A percentile compares a stretch with the other conserved stretches of the same genome.
These are phyloP conservation scores for Mantamonas sphyraenae DNA, from an alignment of 78 protist genomes.

Conservation along the genomic window DNA sequence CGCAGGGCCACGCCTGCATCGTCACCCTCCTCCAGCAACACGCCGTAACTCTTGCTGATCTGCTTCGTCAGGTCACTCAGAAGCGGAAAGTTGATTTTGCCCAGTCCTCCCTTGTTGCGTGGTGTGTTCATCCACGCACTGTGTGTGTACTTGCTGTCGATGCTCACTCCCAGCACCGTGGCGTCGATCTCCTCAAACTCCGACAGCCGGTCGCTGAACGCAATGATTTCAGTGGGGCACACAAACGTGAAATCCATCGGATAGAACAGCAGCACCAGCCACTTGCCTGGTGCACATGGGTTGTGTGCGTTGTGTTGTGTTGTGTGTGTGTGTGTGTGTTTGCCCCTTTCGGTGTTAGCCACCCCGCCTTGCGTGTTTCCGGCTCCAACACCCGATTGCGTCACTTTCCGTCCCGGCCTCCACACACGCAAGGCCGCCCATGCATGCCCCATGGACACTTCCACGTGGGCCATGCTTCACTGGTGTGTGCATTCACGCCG, in stretches of 20 bases:
- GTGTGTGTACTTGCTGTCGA: conserved; percentile 44
- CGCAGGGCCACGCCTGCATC: conserved; percentile 67
- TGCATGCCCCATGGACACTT: too few relatives aligned
- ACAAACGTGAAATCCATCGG: conserved; percentile 68
- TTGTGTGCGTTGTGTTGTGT: too few relatives aligned
- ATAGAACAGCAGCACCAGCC: conserved; percentile 12
- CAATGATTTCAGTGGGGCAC: conserved; percentile 63
- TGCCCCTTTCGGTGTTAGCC: too few relatives aligned
- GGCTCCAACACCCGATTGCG: too few relatives aligned
- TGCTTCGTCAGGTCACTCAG: conserved; percentile 34
- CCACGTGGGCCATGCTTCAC: too few relatives aligned
- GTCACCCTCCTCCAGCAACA: conserved; percentile 23
- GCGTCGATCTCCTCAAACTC: conserved; percentile 37
- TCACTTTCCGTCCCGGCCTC: too few relatives aligned
- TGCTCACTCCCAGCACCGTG: conserved; percentile 24
- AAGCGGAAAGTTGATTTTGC: conserved; percentile 39
- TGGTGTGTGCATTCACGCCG: too few relatives aligned
- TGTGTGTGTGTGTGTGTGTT: too few relatives aligned
- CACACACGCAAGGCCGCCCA: too few relatives aligned
- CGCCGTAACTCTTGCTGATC: conserved; percentile 39
- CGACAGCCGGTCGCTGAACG: conserved; percentile 36
- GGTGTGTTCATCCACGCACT: conserved; percentile 53
- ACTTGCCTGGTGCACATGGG: conserved; percentile 10
- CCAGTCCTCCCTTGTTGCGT: conserved; percentile 52
- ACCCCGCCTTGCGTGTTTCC: too few relatives aligned